Base-by-base conservation (phyloP, 345 rosid species). In the Iberis pinnata region DNA sequence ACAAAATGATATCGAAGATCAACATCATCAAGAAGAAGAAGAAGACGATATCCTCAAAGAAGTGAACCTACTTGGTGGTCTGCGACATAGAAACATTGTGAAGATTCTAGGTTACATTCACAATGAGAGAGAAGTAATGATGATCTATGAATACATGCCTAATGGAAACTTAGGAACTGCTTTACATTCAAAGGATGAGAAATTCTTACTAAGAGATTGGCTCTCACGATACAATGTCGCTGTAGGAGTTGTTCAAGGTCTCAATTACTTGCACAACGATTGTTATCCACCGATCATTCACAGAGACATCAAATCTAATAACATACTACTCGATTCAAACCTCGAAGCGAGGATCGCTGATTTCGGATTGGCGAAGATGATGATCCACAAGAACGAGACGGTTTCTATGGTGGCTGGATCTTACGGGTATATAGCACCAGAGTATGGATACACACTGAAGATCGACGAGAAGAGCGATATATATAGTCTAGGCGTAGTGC, bases 391-490 rank as follows among this genome's bases (percentile, higher is more conserved):
- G 78, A 86, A 83, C 44, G 88, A 86, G 73, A 86, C 93, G 1
- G 86, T 89, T 10, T 86, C 97, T 1, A 77, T 80, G 89, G 97
- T 89, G 20, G 97, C 89, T 0, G 97, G 97, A 74, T 86, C 95
- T 43, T 83, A 89, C 29, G 97, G 95, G 41, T 86, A 89, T 31
- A 89, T 89, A 54, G 97, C 95, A 15, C 97, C 95, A 0, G 95
- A 90, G 75, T 90, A 87, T 9, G 96, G 96, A 41, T 90, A 87
- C 65, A 76, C 92, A 10, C 53, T 84, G 43, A 90, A 82, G 78
- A 82, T 90, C 1, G 87, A 82, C 38, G 96, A 82, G 73, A 86
- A 80, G 82, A 90, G 84, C n/a, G 95, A 90, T 61, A 72, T 84
- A 16, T 90, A 90, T 58, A 87, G 96, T 47, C 67, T 75, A 1